Evolutionary conservation across 805 yeast genomes (phyloP).

Genomic region (Teunomyces panamensis): DNA sequence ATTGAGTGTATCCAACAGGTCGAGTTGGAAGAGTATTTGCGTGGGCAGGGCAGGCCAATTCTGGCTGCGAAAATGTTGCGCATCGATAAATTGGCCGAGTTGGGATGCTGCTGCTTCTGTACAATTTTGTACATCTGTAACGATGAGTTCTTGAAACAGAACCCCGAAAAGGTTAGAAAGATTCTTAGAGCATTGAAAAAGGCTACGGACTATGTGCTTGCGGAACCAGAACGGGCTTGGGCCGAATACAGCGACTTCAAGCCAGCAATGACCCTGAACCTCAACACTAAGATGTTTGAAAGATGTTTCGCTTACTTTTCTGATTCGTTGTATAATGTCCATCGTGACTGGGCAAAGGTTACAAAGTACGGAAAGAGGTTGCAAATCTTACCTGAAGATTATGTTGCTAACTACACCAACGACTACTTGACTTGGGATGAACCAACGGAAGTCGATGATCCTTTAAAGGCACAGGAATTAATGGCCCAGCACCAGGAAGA

Average conservation of each 20-base stretch:
- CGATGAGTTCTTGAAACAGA: conserved; percentile 45
- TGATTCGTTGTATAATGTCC: conserved; percentile 49
- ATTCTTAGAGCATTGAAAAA: conserved; percentile 48
- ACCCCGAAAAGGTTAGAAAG: conserved; percentile 45
- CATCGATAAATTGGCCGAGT: conserved; percentile 53
- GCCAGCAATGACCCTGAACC: conserved; percentile 42
- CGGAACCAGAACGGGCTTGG: conserved; percentile 46
- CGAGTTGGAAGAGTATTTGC: conserved; percentile 50
- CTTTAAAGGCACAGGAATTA: conserved; percentile 45
- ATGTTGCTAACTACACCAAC: conserved; percentile 49
- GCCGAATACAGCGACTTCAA: conserved; percentile 45
- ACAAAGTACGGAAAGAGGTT: conserved; percentile 54
- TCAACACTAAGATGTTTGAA: conserved; percentile 46
- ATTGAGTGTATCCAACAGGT: conserved; percentile 60
- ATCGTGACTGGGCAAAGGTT: conserved; percentile 57
- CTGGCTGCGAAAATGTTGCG: conserved; percentile 54
- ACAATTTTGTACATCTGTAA: conserved; percentile 53
- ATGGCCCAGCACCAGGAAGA: conserved; percentile 46
- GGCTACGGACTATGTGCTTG: conserved; percentile 49
- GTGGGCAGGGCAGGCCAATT: conserved; percentile 40
- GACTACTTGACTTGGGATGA: conserved; percentile 50
- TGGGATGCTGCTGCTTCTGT: conserved; percentile 60
- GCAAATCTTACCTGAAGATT: conserved; percentile 49
- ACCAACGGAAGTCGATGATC: conserved; percentile 44
- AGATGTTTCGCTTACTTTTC: conserved; percentile 57